Percentiles rank a stretch among this genome's conserved stretches.
Evolutionary conservation across 192 early-diverging fungal genomes (phyloP).

Genomic region (Pilobolus umbonatus): DNA sequence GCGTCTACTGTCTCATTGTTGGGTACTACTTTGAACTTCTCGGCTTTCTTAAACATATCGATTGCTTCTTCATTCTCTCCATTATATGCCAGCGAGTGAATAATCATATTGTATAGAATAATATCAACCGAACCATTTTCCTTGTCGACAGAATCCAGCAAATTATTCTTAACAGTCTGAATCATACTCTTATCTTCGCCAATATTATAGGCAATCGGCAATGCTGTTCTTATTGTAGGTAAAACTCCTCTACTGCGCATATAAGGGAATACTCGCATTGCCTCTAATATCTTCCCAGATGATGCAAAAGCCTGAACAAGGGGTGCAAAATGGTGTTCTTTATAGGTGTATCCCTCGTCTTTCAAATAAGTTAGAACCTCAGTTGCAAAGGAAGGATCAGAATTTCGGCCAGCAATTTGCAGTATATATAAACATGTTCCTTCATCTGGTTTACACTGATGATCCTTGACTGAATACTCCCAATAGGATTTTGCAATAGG

Average conservation of each 20-base stretch:
- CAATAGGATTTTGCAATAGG: slow-evolving; percentile 38
- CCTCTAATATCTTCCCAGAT: slow-evolving; percentile 42
- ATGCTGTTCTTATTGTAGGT: slow-evolving; percentile 33
- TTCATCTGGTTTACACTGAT: slow-evolving; percentile 38
- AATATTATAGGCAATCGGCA: slow-evolving; percentile 32
- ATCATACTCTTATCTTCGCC: slow-evolving; percentile 27
- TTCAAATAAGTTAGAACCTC: slow-evolving; percentile 39
- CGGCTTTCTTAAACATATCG: slow-evolving; percentile 30
- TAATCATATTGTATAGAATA: slow-evolving; percentile 52
- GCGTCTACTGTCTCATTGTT: slow-evolving; percentile 49
- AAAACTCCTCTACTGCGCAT: slow-evolving; percentile 49
- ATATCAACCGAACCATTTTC: slow-evolving; percentile 44
- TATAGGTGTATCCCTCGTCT: slow-evolving; percentile 31
- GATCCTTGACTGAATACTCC: slow-evolving; percentile 33
- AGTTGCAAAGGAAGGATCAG: slow-evolving; percentile 33
- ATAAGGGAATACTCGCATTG: slow-evolving; percentile 48
- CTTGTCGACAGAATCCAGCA: slow-evolving; percentile 37
- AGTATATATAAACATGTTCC: slow-evolving; percentile 41
- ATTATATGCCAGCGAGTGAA: slow-evolving; percentile 40
- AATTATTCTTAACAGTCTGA: slow-evolving; percentile 31
- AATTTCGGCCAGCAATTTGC: slow-evolving; percentile 33
- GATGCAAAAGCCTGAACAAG: slow-evolving; percentile 54
- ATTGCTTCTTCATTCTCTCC: slow-evolving; percentile 39
- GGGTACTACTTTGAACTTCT: slow-evolving; percentile 30
- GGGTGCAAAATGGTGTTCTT: slow-evolving; percentile 52